Evolutionary conservation across 1,284 basidiomycete genomes (phyloP).

Genomic region (Cutaneotrichosporon sp.): DNA sequence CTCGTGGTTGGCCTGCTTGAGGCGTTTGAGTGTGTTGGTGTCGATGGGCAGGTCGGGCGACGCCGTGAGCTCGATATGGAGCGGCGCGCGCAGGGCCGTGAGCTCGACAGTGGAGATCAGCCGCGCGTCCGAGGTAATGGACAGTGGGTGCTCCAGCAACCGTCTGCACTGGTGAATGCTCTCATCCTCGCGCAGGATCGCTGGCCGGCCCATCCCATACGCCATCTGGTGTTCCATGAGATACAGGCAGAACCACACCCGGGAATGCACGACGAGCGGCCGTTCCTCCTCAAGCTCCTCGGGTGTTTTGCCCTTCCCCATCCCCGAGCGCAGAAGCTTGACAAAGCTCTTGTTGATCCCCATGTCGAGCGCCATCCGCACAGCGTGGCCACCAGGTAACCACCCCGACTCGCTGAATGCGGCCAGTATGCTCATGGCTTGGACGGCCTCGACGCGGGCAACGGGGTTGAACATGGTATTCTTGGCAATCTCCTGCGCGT

Average conservation of each 20-base stretch:
- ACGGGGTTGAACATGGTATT: constrained; percentile 81
- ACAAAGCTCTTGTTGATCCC: constrained; percentile 87
- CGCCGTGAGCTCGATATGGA: constrained; percentile 46
- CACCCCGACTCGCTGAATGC: constrained; percentile 89
- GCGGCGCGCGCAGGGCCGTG: constrained; percentile 41
- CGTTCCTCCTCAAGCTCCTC: constrained; percentile 61
- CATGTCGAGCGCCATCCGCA: constrained; percentile 86
- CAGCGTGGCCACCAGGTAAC: constrained; percentile 80
- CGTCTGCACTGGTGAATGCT: constrained; percentile 74
- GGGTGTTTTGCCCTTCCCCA: constrained; percentile 57
- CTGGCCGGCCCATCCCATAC: constrained; percentile 85
- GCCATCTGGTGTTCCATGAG: constrained; percentile 92
- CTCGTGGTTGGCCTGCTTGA: constrained; percentile 48
- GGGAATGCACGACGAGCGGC: constrained; percentile 68
- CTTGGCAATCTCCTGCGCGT: constrained; percentile 64
- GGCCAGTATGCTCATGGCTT: constrained; percentile 81
- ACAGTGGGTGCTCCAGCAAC: constrained; percentile 77
- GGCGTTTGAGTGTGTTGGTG: constrained; percentile 38
- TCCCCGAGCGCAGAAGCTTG: constrained; percentile 66
- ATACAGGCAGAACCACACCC: constrained; percentile 85
- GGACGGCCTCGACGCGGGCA: constrained; percentile 72
- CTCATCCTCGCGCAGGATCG: constrained; percentile 85
- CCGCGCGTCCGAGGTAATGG: constrained; percentile 86
- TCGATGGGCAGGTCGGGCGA: constrained; percentile 43
- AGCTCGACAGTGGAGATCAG: constrained; percentile 73